Evolutionary conservation across 2,329 filamentous ascomycete genomes (phyloP).

Genomic region (Fusarium scirpi): DNA sequence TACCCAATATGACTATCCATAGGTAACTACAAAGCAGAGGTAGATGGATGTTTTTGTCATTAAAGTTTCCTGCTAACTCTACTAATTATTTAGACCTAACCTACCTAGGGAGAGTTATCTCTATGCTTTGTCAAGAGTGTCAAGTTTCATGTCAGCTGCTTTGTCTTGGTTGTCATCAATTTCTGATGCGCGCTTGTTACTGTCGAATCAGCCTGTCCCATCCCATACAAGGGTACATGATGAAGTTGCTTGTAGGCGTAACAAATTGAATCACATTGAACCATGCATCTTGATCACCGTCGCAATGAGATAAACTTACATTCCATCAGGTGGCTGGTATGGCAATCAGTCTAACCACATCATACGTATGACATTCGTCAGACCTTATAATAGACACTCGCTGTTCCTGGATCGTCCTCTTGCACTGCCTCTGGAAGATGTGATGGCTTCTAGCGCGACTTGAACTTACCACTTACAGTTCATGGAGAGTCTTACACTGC

Average conservation of each 20-base stretch:
- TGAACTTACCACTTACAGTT: not conserved
- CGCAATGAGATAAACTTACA: not conserved
- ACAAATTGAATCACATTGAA: conserved; percentile 7
- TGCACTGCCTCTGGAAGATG: conserved; percentile 39
- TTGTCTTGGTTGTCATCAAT: conserved; percentile 8
- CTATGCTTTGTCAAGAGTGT: not conserved
- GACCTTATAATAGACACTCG: conserved; percentile 34
- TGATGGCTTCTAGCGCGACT: conserved; percentile 24
- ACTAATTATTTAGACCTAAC: not conserved
- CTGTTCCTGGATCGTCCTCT: conserved; percentile 27
- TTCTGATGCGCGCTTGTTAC: conserved; percentile 15
- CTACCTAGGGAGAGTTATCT: not conserved
- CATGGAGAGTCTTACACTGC: conserved; percentile 35
- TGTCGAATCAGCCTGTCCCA: conserved; percentile 25
- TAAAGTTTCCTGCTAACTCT: not conserved
- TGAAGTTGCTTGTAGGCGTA: not conserved
- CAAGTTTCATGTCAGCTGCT: not conserved
- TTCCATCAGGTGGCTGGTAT: conserved; percentile 1
- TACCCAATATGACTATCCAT: not conserved
- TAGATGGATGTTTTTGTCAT: not conserved
- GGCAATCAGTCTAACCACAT: not conserved
- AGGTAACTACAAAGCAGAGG: not conserved
- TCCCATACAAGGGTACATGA: conserved; percentile 2
- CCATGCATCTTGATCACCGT: not conserved
- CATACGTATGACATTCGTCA: not conserved